Base-by-base conservation (phyloP, 768 basidiomycete species). In the Auriculariales sp. region DNA sequence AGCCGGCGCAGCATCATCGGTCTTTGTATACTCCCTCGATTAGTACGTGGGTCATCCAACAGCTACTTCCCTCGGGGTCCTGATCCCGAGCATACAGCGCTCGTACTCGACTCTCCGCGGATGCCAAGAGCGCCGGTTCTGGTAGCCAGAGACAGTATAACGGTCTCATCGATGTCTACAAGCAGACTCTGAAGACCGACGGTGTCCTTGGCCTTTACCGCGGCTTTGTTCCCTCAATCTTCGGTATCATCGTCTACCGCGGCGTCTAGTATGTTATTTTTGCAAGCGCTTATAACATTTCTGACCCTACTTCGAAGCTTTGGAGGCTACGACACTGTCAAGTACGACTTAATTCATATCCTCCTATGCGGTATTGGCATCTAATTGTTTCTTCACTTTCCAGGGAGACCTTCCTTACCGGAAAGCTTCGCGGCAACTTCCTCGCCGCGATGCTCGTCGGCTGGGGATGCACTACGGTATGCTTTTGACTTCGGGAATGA, bases 21-120 rank as follows among this genome's bases (percentile, higher is more conserved):
- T 71, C 48, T 71, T 71, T 57, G 71, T 69, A 10, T 71, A 71
- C 58, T 71, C 70, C 4, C 63, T 72, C 39, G 70, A 72, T 51
- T 72, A 70, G 65, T 69, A 49, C 24, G 34, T 48, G 17, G 28
- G 29, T 3, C 19, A n/a, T n/a, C n/a, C n/a, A n/a, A n/a, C 27
- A 19, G 24, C 4, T 39, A 47, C 39, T 49, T 48, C 47, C 46
- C 47, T 24, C 32, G 24, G 27, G n/a, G 14, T 4, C 3, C 36
- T 45, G 10, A 6, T 36, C 2, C 39, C 19, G 24, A 28, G 3
- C 19, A 14, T 35, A 2, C 24, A 68, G 68, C 47, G 69, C 71
- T 25, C 60, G 71, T 4, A 71, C 70, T 3, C 62, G 71, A 14
- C 58, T 72, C 28, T 55, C 70, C 28, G 69, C 66, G 14, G 70